Percentiles rank a stretch among this genome's conserved stretches.
phyloP scores from a whole-genome alignment of 2,329 filamentous ascomycete genomes.

The Botrytis cinerea region DNA sequence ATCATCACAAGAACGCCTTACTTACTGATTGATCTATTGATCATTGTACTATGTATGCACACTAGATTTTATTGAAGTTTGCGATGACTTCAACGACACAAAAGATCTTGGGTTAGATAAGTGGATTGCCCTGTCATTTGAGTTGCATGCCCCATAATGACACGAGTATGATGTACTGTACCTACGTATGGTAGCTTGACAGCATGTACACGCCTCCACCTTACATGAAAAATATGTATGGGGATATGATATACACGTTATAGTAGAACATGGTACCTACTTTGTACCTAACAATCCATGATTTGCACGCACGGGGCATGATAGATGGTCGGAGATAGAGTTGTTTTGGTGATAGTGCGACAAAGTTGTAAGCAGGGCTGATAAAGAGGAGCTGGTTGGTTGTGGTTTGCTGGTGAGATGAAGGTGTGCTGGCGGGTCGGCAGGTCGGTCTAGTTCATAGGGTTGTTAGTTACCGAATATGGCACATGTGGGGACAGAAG shows the following conservation, averaged over 20 bases:
- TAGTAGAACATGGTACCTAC: slow-evolving; percentile 9
- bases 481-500: background rate
- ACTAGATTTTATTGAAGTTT: background rate
- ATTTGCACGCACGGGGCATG: background rate
- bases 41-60: slow-evolving; percentile 12
- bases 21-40: background rate
- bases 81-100: background rate
- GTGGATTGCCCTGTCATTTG: background rate
- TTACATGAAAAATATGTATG: slow-evolving; percentile 3
- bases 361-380: slow-evolving; percentile 21
- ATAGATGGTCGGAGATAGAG: slow-evolving; percentile 1
- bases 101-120: background rate
- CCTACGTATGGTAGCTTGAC: background rate
- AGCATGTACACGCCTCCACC: slow-evolving; percentile 5
- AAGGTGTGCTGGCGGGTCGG: slow-evolving; percentile 20
- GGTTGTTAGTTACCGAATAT: slow-evolving; percentile 3
- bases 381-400: slow-evolving; percentile 21
- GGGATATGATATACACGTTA: slow-evolving; percentile 11
- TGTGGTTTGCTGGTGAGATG: slow-evolving; percentile 9
- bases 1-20: slow-evolving; percentile 12
- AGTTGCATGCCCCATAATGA: background rate
- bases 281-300: slow-evolving; percentile 13
- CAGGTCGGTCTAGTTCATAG: slow-evolving; percentile 17
- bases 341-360: slow-evolving; percentile 1
- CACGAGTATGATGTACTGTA: slow-evolving; percentile 17